These are phyloP conservation scores for Fusarium decemcellulare DNA, from an alignment of 2,329 filamentous ascomycete genomes.

Conservation along the genomic window DNA sequence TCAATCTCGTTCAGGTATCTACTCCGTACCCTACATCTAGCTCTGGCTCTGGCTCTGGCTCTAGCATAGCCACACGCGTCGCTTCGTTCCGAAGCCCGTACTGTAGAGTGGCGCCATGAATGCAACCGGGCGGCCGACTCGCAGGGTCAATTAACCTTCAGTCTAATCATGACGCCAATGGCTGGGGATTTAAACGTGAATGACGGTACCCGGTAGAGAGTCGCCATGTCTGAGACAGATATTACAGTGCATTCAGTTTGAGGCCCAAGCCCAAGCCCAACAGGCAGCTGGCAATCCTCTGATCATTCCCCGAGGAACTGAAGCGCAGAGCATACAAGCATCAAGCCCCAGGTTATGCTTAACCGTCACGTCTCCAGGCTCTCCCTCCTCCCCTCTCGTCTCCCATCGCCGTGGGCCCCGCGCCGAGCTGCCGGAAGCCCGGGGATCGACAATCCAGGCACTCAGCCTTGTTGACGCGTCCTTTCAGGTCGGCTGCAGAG, in stretches of 20 bases:
- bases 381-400: too few relatives aligned
- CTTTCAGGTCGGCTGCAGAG: not conserved
- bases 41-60: not conserved
- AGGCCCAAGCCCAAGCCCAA: not conserved
- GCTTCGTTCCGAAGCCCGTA: slow-evolving; percentile 18
- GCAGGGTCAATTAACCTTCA: slow-evolving; percentile 6
- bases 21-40: slow-evolving; percentile 3
- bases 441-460: slow-evolving; percentile 3
- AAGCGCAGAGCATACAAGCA: not conserved
- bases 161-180: slow-evolving; percentile 5
- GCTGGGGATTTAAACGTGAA: not conserved
- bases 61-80: slow-evolving; percentile 33
- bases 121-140: slow-evolving; percentile 23
- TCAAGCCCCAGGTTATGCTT: slow-evolving; percentile 1
- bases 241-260: not conserved
- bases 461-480: slow-evolving; percentile 11
- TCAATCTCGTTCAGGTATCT: slow-evolving; percentile 4
- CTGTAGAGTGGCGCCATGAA: slow-evolving; percentile 13
- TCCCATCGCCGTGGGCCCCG: not conserved
- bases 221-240: not conserved
- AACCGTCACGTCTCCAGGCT: not conserved
- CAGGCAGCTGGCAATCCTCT: not conserved
- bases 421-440: slow-evolving; percentile 2
- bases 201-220: not conserved
- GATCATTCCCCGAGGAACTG: not conserved